phyloP scores from a whole-genome alignment of 768 basidiomycete genomes.

The Macrocybe gigantea region DNA sequence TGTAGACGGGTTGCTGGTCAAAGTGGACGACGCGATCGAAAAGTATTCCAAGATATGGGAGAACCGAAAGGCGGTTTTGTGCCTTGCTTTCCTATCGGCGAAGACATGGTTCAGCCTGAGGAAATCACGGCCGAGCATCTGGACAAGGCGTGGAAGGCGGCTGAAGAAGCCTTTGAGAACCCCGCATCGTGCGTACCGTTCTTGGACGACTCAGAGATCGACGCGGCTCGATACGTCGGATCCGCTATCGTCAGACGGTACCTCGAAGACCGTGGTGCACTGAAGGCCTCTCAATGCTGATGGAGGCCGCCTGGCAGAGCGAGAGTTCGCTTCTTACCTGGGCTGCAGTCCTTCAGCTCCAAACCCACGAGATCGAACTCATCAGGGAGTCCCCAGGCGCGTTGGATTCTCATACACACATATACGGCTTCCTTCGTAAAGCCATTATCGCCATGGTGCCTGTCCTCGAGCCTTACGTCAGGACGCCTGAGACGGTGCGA shows the following conservation, averaged over 20 bases:
- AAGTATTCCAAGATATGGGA: slow-evolving; percentile 24
- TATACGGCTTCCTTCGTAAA: slow-evolving; percentile 48
- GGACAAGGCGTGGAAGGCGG: slow-evolving; percentile 40
- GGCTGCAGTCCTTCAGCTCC: slow-evolving; percentile 50
- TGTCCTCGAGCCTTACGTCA: slow-evolving; percentile 25
- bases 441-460: slow-evolving; percentile 15
- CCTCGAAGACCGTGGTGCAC: slow-evolving; percentile 22
- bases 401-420: slow-evolving; percentile 44
- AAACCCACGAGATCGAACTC: slow-evolving; percentile 50
- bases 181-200: slow-evolving; percentile 15
- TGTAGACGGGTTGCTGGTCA: slow-evolving; percentile 21
- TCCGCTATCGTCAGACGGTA: slow-evolving; percentile 43
- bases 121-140: slow-evolving; percentile 33
- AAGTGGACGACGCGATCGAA: slow-evolving; percentile 28
- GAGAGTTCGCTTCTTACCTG: too few relatives aligned
- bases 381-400: slow-evolving; percentile 41
- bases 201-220: slow-evolving; percentile 49
- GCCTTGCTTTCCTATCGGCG: slow-evolving; percentile 11
- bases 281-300: background rate
- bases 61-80: slow-evolving; percentile 13
- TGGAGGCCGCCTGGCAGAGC: too few relatives aligned
- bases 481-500: slow-evolving; percentile 40
- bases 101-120: slow-evolving; percentile 13
- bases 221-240: slow-evolving; percentile 51
- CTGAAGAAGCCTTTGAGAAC: slow-evolving; percentile 22